Percentiles rank a stretch among this genome's conserved stretches.
Conservation (phyloP, 345 rosid genomes). For the Odontarrhena argentea region DNA sequence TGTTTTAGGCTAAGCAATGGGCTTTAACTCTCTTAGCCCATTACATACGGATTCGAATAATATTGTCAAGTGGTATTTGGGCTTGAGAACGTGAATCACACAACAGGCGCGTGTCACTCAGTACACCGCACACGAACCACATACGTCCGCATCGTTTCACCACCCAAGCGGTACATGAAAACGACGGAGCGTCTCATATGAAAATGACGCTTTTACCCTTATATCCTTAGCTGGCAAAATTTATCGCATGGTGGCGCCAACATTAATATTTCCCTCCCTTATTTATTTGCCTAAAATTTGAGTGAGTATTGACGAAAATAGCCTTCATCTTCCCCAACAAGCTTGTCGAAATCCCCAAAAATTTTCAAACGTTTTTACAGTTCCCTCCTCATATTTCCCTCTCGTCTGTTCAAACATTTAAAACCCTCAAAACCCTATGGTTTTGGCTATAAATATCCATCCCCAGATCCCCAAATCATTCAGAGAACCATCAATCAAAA, state of each 20-base stretch:
- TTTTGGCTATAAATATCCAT: constrained; percentile 12
- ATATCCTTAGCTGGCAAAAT: not conserved
- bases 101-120: constrained; percentile 6
- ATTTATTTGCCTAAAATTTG: not conserved
- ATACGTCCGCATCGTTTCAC: constrained; percentile 16
- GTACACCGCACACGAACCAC: constrained; percentile 9
- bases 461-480: not conserved
- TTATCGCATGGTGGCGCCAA: constrained; percentile 30
- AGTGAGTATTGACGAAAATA: not conserved
- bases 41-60: too few species aligned
- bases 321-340: constrained; percentile 43
- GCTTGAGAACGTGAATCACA: not conserved
- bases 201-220: constrained; percentile 5
- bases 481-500: not conserved
- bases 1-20: too few species aligned
- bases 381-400: constrained; percentile 35
- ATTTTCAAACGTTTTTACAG: constrained; percentile 35
- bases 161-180: not conserved
- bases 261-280: constrained; percentile 27
- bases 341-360: constrained; percentile 25
- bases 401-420: constrained; percentile 17
- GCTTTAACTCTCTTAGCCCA: too few species aligned
- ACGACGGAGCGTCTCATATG: not conserved
- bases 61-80: not conserved
- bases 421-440: constrained; percentile 32